Evolutionary conservation across 345 rosid genomes (phyloP).

Genomic region (Camelina hispida): DNA sequence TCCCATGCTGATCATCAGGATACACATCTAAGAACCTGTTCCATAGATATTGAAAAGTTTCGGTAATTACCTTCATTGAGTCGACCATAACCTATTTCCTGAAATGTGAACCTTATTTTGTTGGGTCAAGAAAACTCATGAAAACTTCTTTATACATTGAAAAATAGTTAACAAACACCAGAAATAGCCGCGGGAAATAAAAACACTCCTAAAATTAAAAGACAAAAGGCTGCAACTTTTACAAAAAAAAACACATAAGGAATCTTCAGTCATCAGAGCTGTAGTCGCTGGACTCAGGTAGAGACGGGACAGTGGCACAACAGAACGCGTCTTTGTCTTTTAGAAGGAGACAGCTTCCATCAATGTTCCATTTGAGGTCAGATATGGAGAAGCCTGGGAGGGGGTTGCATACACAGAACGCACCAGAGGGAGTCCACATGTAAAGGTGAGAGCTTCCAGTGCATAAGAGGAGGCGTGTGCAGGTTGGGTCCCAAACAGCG

Average conservation of each 20-base stretch:
- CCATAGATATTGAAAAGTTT: too few relatives aligned
- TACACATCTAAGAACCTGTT: too few relatives aligned
- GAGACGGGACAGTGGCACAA: constrained; percentile 75
- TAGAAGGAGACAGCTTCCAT: constrained; percentile 91
- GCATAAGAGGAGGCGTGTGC: constrained; percentile 82
- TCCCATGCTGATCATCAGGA: too few relatives aligned
- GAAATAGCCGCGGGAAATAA: not conserved
- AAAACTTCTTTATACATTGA: constrained; percentile 39
- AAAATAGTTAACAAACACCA: constrained; percentile 16
- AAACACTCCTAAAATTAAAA: constrained; percentile 11
- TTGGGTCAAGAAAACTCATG: constrained; percentile 25
- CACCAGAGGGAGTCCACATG: constrained; percentile 96
- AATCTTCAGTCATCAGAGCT: constrained; percentile 77
- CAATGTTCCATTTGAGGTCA: constrained; percentile 90
- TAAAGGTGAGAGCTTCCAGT: constrained; percentile 90
- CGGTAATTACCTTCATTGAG: constrained; percentile 53
- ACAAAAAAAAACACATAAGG: constrained; percentile 23
- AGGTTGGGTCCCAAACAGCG: constrained; percentile 87
- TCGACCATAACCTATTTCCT: constrained; percentile 67
- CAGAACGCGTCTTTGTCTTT: constrained; percentile 92
- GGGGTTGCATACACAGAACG: constrained; percentile 82
- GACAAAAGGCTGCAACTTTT: constrained; percentile 26
- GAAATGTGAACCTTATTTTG: constrained; percentile 35
- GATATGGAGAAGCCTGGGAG: constrained; percentile 67
- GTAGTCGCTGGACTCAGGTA: constrained; percentile 84